Conservation (phyloP, 1,284 basidiomycete species). For the Lentinula novae-zelandiae region DNA sequence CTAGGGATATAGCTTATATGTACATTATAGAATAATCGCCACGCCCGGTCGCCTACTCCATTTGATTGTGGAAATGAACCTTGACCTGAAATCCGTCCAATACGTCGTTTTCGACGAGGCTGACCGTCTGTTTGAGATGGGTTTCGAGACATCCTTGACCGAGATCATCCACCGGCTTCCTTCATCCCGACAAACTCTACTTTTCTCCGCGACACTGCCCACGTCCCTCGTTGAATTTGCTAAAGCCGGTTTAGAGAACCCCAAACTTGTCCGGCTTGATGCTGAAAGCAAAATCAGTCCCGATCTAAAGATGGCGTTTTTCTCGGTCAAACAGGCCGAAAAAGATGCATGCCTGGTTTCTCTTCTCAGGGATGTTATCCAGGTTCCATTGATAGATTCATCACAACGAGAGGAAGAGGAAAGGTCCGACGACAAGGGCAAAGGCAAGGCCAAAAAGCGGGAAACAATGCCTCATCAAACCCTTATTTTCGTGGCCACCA, state of each 20-base stretch:
- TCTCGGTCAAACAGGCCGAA: constrained; percentile 89
- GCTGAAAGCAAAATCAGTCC: constrained; percentile 94
- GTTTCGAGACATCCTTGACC: constrained; percentile 88
- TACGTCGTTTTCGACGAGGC: constrained; percentile 98
- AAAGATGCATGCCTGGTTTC: constrained; percentile 91
- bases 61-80: constrained; percentile 94
- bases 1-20: constrained; percentile 5
- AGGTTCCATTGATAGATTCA: constrained; percentile 58
- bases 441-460: constrained; percentile 48
- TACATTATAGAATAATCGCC: constrained; percentile 78
- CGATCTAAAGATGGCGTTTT: constrained; percentile 93
- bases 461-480: constrained; percentile 84
- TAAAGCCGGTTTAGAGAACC: constrained; percentile 92
- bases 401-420: constrained; percentile 26
- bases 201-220: constrained; percentile 96
- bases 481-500: constrained; percentile 96
- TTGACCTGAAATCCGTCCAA: constrained; percentile 86
- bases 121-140: constrained; percentile 97
- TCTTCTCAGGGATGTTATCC: constrained; percentile 85
- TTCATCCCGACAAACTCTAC: constrained; percentile 81
- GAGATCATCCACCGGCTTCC: constrained; percentile 92
- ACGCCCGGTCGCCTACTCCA: constrained; percentile 97
- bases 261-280: constrained; percentile 92
- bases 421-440: constrained; percentile 33
- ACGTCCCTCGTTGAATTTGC: constrained; percentile 97